Conservation (phyloP, 257 asterid species). For the Solanum habrochaites region DNA sequence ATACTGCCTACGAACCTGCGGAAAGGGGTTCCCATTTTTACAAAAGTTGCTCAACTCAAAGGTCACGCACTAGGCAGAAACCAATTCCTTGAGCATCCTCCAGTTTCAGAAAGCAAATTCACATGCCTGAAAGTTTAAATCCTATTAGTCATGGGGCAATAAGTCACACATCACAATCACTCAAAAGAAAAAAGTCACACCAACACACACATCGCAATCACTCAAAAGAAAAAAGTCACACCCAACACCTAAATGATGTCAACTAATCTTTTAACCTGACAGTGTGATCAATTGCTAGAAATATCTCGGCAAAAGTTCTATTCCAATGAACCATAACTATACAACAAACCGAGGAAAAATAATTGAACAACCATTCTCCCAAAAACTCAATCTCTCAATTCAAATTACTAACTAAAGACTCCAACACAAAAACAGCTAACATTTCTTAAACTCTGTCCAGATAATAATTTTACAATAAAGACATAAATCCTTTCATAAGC, state of each 20-base stretch:
- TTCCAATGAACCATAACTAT: not conserved
- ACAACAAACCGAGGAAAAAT: not conserved
- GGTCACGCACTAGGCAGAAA: constrained; percentile 40
- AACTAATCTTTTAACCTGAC: not conserved
- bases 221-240: not conserved
- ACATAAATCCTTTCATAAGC: not conserved
- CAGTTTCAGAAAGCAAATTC: constrained; percentile 10
- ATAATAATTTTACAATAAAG: not conserved
- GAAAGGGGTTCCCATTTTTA: constrained; percentile 69
- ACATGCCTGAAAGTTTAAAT: constrained; percentile 3
- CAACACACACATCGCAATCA: not conserved
- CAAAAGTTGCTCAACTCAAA: constrained; percentile 44
- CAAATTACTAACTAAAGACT: not conserved
- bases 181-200: not conserved
- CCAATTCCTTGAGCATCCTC: constrained; percentile 41
- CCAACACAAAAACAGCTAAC: not conserved
- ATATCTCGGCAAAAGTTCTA: not conserved
- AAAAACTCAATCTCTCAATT: not conserved
- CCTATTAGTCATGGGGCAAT: constrained; percentile 10
- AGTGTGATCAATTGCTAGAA: not conserved
- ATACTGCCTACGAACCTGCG: constrained; percentile 47
- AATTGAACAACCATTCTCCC: not conserved
- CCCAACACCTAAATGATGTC: not conserved
- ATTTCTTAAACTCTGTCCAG: not conserved
- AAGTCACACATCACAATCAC: not conserved